Evolutionary conservation across 2,329 filamentous ascomycete species (phyloP), one percentile per base, ranked within the genome.

Genomic region (Neospermospora avenae): DNA sequence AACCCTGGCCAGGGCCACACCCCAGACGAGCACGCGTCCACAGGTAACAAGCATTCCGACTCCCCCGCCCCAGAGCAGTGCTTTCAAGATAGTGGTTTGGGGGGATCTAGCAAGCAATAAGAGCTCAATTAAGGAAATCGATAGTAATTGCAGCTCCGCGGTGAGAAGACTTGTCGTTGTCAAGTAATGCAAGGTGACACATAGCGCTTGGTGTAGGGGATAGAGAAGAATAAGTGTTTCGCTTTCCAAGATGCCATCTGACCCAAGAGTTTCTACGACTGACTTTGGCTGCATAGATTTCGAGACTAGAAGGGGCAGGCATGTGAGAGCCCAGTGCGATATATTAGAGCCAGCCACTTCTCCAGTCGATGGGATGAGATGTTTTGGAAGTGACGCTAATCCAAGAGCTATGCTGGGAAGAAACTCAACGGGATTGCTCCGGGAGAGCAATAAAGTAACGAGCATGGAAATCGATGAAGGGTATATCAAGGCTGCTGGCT

Each of bases 401-500:
- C 88, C 84, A 53, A 97, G 82, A n/a, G 96, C 80, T 41, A 96
- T 83, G 69, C 95, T 96, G 1, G 89, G 87, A 7, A 96, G 76
- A 20, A 96, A 73, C 13, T 86, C 79, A 16, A 80, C 78, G 3
- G 82, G 78, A 48, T 84, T 84, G 52, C 83, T 81, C 54, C 81
- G 79, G 7, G 86, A 84, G 44, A 96, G 80, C 10, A 93, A 86
- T 4, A 95, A 77, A 1, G 92, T 86, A 28, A 95, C 88, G 48
- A 93, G 80, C 16, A 93, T 76, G 0, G 93, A 91, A 31, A 96
- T 80, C 2, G 87, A 75, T 5, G 88, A 82, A 18, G 93, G 93
- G 72, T 97, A 98, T 59, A 97, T 75, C n/a, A 96, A 80, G 11
- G 93, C 91, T 6, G 93, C 93, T 2, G 92, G 93, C 70, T 98